Base-by-base conservation (phyloP, 169 alveolate species). In the Neospora caninum region DNA sequence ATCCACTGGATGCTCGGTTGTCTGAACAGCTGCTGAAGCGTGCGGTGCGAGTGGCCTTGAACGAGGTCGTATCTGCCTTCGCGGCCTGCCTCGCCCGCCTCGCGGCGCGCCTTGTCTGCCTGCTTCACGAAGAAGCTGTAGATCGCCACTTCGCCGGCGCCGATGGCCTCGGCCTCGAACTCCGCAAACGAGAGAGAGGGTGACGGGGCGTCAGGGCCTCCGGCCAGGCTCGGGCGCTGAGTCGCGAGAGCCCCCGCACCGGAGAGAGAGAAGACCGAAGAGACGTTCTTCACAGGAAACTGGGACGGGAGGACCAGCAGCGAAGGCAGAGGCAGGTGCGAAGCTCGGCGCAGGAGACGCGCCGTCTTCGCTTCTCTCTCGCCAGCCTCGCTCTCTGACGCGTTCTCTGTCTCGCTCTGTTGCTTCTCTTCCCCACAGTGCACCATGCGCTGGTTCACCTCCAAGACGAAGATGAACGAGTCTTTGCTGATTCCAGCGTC, bases 111-210 rank as follows among this genome's bases (percentile, higher is more conserved):
- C 7, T 27, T 16, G n/a, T 64, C 73, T n/a, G 86, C 86, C 45
- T 20, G 27, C 86, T 78, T 78, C 45, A 78, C 86, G 86, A n/a
- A 78, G 86, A 78, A 78, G 86, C 86, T 78, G 45, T 78, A 78
- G 86, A 78, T 10, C 18, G 86, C 86, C 22, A 78, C 49, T 38
- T 78, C 86, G 10, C 86, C 86, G 10, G 86, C 49, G 39, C 45
- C 86, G 49, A 78, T 7, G 45, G 86, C 1, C 13, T 78, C 73
- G 73, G 73, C 73, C 34, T 64, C 73, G 73, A 16, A 16, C n/a
- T 16, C 73, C 34, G 73, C 16, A 64, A 29, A 64, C n/a, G 34
- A 27, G 34, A 22, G 31, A 22, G 31, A 64, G 58, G 58, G 13
- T 13, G 13, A 13, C 4, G 58, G 13, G 13, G 58, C 22, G 22